phyloP scores from a whole-genome alignment of 1,284 basidiomycete species.

The Ceratobasidium theobromae region DNA sequence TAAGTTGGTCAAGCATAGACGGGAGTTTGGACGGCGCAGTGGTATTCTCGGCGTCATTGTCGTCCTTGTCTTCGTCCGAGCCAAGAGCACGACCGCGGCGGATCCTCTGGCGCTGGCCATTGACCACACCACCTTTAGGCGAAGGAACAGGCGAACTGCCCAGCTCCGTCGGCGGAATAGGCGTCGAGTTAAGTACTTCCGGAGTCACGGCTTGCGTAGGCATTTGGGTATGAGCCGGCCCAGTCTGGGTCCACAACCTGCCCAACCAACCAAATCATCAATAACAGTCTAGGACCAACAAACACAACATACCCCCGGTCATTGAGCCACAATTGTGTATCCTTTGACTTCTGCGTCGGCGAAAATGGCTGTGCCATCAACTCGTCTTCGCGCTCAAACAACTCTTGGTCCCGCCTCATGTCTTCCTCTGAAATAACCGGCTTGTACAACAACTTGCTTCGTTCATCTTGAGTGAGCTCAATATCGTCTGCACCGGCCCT shows the following conservation, averaged over 20 bases:
- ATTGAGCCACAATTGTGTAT: conserved; percentile 3
- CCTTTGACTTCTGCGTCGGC: conserved; percentile 7
- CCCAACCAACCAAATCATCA: not conserved
- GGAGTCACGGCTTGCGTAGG: not conserved
- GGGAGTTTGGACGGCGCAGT: not conserved
- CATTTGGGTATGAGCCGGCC: not conserved
- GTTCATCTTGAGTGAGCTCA: conserved; percentile 21
- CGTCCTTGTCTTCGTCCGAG: too few species aligned
- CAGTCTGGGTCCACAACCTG: conserved; percentile 20
- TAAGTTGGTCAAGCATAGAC: conserved; percentile 1
- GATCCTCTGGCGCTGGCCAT: not conserved
- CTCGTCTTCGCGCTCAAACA: conserved; percentile 23
- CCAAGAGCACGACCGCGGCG: not conserved
- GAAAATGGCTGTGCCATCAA: conserved; percentile 20
- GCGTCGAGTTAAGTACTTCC: not conserved
- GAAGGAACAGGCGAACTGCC: not conserved
- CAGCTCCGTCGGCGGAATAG: not conserved
- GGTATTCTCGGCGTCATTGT: too few species aligned
- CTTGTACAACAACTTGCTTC: not conserved
- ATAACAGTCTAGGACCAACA: not conserved
- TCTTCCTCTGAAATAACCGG: conserved; percentile 4
- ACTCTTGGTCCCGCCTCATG: conserved; percentile 3
- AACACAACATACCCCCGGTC: conserved; percentile 2
- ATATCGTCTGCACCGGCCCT: not conserved
- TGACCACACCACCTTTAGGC: too few species aligned